These are phyloP conservation scores for Craterostigma plantagineum DNA, from an alignment of 257 asterid genomes.

Conservation along the genomic window DNA sequence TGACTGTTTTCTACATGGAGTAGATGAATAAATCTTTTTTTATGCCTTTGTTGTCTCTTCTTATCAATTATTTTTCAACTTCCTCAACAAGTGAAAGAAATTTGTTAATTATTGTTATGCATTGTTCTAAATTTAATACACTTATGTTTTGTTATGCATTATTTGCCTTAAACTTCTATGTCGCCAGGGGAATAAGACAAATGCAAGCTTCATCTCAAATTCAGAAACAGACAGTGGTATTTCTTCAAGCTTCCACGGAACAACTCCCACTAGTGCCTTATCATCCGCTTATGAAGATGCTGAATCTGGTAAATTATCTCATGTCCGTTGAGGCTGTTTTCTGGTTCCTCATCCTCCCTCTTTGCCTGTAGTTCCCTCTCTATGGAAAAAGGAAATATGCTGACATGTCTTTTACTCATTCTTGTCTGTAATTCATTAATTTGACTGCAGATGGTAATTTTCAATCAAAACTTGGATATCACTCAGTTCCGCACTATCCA, in stretches of 20 bases:
- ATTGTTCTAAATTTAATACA: constrained; percentile 5
- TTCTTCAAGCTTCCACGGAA: constrained; percentile 38
- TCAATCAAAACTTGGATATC: constrained; percentile 37
- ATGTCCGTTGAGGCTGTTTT: constrained; percentile 1
- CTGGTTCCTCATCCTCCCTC: neutral
- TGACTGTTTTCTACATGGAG: constrained; percentile 2
- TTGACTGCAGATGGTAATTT: constrained; percentile 43
- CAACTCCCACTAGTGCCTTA: constrained; percentile 83
- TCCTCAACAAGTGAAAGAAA: too few species aligned
- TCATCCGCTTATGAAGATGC: constrained; percentile 70
- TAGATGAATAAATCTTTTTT: neutral
- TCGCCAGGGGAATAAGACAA: constrained; percentile 63
- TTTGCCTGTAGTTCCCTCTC: neutral
- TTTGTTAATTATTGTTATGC: constrained; percentile 2
- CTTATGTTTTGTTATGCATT: constrained; percentile 1
- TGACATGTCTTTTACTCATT: constrained; percentile 7
- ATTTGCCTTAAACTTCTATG: constrained; percentile 1
- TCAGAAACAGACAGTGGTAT: constrained; percentile 26
- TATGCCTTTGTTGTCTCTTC: too few species aligned
- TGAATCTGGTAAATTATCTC: constrained; percentile 50
- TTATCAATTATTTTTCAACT: too few species aligned
- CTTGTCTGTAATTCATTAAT: constrained; percentile 9
- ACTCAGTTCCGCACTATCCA: constrained; percentile 19
- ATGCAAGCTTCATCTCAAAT: constrained; percentile 1
- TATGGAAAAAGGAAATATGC: constrained; percentile 2